Evolutionary conservation across 73 alveolate genomes (phyloP), one percentile per base, ranked within the genome.

Genomic region (Blepharisma japonicum): DNA sequence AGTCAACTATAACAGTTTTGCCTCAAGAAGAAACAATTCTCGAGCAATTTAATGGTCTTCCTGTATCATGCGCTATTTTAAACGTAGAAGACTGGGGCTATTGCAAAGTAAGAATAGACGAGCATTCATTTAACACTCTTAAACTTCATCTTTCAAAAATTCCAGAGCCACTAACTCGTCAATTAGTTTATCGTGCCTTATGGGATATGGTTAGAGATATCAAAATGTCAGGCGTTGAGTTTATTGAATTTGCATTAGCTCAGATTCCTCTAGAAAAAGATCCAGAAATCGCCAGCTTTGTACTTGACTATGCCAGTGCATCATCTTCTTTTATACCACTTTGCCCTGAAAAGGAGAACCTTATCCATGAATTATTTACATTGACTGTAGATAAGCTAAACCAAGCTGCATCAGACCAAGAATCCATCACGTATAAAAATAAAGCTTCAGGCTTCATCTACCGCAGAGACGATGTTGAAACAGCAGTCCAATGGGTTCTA

Each of bases 121-220:
- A 79, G 0, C 72, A 55, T 6, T 54, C 42, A n/a, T 88, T 90
- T 81, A 78, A 55, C 91, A 86, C 14, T 77, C 87, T 55, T 78
- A 82, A 85, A 23, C 76, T 79, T 23, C 71, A 81, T 39, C 81
- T 87, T 6, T 82, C 67, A 61, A 47, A 68, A 55, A 77, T 90
- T 42, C 71, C 90, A 79, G 91, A 81, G 45, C 77, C 90, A 9
- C 68, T 90, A 55, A 55, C 76, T 42, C 90, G 95, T 71, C 86
- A 82, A 79, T 61, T 71, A n/a, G 55, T 93, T 42, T 83, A 86
- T 77, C 45, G 89, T 45, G 79, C 86, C 45, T 82, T 93, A 54
- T 82, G 74, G 83, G 92, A 84, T 45, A 84, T 77, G 89, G 82
- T 86, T 78, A 90, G 92, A 81, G 97, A 93, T 85, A 91, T 88